These are phyloP conservation scores for Ogataea pilisensis DNA, from an alignment of 805 yeast species.

Conservation along the genomic window DNA sequence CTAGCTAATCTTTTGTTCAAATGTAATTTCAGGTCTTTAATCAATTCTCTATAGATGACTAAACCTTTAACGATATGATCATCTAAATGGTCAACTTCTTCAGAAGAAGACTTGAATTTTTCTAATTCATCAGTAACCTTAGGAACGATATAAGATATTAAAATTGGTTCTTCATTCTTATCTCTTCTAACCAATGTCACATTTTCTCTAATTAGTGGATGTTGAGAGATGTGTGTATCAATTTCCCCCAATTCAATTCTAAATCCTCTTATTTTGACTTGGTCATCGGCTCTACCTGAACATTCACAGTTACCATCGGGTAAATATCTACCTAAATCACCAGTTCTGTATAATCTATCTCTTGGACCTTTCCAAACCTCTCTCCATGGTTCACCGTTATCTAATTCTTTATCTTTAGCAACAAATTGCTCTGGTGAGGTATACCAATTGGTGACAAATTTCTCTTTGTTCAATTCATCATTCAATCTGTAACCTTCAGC, in stretches of 20 bases:
- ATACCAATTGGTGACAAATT: conserved; percentile 91
- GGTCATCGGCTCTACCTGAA: conserved; percentile 98
- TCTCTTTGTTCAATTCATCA: conserved; percentile 82
- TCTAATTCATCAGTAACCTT: conserved; percentile 42
- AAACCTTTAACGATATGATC: conserved; percentile 78
- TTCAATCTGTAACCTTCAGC: conserved; percentile 94
- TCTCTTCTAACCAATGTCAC: conserved; percentile 88
- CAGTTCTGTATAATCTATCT: conserved; percentile 94
- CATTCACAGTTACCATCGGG: conserved; percentile 98
- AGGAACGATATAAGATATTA: conserved; percentile 91
- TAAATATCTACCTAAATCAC: conserved; percentile 93
- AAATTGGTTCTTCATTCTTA: conserved; percentile 86
- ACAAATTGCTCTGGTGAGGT: conserved; percentile 63
- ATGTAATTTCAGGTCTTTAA: conserved; percentile 75
- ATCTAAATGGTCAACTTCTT: conserved; percentile 41
- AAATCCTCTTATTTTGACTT: conserved; percentile 97
- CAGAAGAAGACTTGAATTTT: conserved; percentile 47
- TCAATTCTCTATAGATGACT: conserved; percentile 67
- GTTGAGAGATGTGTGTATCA: conserved; percentile 94
- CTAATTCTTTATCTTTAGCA: conserved; percentile 44
- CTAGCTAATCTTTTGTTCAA: conserved; percentile 86
- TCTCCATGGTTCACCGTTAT: conserved; percentile 61
- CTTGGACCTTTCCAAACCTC: conserved; percentile 88
- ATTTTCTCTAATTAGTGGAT: conserved; percentile 87
- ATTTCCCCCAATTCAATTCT: conserved; percentile 98